Conservation (phyloP, 768 basidiomycete species). For the Multifurca ochricompacta region DNA sequence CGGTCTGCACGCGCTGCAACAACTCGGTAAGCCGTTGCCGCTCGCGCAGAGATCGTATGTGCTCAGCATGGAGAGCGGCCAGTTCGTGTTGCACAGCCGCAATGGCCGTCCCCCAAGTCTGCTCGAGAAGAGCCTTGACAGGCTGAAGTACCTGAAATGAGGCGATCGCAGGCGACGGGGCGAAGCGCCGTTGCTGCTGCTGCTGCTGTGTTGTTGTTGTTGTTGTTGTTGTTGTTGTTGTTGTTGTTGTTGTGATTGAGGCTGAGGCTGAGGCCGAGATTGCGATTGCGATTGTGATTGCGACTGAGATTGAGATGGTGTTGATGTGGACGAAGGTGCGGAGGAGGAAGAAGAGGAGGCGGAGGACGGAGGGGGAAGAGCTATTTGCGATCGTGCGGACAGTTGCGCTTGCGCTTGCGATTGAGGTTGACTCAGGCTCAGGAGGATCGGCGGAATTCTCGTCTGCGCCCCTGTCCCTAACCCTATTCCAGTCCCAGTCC, state of each 20-base stretch:
- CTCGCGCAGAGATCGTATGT: not conserved
- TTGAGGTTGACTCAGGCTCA: no score
- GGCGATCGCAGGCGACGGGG: not conserved
- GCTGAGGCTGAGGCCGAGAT: not conserved
- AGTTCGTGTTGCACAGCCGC: slow-evolving; percentile 8
- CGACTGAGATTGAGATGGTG: not conserved
- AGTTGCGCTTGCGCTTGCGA: not conserved
- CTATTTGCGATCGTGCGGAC: not conserved
- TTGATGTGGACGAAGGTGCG: not conserved
- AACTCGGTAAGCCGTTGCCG: not conserved
- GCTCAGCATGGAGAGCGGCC: not conserved
- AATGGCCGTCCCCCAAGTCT: slow-evolving; percentile 15
- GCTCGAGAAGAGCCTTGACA: slow-evolving; percentile 12
- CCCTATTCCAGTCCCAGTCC: no score
- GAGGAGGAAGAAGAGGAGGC: not conserved
- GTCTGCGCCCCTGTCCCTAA: slow-evolving; percentile 5
- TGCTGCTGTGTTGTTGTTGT: not conserved
- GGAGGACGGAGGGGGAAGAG: not conserved
- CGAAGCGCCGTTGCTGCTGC: not conserved
- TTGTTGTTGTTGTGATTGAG: no score
- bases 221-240: not conserved
- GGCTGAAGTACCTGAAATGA: slow-evolving; percentile 17
- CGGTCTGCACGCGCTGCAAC: not conserved
- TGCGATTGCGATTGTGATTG: not conserved
- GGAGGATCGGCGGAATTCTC: not conserved